A percentile compares a stretch with the other conserved stretches of the same genome.
These are phyloP conservation scores for Euphorbia peplus DNA, from an alignment of 345 rosid genomes.

Conservation along the genomic window DNA sequence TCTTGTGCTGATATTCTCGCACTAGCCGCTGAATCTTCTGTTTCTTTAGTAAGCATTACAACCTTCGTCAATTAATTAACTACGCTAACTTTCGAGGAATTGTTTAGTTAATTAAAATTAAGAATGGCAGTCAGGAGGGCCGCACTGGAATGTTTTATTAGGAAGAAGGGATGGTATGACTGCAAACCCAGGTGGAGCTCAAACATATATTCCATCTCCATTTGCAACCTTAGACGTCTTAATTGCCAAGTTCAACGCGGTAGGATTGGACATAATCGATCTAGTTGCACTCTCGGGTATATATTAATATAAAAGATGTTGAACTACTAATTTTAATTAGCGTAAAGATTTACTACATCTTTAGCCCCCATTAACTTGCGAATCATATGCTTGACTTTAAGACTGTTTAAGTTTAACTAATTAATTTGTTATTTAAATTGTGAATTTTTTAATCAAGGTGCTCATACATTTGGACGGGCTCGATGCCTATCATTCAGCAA, in stretches of 20 bases:
- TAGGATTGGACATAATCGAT: constrained; percentile 63
- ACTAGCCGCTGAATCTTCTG: constrained; percentile 62
- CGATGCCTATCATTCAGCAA: constrained; percentile 17
- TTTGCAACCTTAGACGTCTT: constrained; percentile 39
- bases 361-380: too few relatives aligned
- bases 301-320: too few relatives aligned
- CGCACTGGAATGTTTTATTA: constrained; percentile 54
- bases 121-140: constrained; percentile 97
- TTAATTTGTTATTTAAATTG: background rate
- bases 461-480: constrained; percentile 23
- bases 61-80: too few relatives aligned
- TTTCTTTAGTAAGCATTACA: constrained; percentile 63
- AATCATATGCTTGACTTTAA: too few relatives aligned
- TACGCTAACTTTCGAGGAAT: too few relatives aligned
- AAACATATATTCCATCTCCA: constrained; percentile 49
- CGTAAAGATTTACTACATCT: too few relatives aligned
- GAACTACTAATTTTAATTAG: too few relatives aligned
- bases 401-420: too few relatives aligned
- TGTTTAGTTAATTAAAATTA: too few relatives aligned
- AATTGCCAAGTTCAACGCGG: constrained; percentile 48
- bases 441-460: too few relatives aligned
- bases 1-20: constrained; percentile 67
- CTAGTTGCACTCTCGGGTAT: constrained; percentile 68
- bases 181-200: constrained; percentile 49
- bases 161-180: constrained; percentile 75